Percentiles rank a stretch among this genome's conserved stretches.
phyloP scores from a whole-genome alignment of 2,329 filamentous ascomycete species.

The Lachnellula willkommii region DNA sequence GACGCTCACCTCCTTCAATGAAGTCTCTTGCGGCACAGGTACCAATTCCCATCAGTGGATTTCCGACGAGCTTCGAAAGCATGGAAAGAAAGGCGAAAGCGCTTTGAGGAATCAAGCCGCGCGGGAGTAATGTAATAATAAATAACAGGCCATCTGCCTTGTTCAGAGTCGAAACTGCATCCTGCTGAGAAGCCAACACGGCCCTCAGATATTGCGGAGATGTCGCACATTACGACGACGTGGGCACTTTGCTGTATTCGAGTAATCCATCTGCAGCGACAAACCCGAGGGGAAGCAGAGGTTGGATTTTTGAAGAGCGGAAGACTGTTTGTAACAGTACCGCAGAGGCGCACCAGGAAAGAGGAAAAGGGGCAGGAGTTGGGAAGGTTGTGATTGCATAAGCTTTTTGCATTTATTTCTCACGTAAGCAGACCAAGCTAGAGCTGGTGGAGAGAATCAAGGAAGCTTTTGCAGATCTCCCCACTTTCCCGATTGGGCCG shows the following conservation, averaged over 20 bases:
- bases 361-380: too few relatives aligned
- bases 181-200: too few relatives aligned
- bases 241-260: too few relatives aligned
- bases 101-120: background rate
- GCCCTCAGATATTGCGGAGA: too few relatives aligned
- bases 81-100: background rate
- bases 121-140: background rate
- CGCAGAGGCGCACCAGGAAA: too few relatives aligned
- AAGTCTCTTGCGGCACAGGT: background rate
- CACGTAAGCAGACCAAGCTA: background rate
- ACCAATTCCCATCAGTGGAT: background rate
- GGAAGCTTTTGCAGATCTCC: background rate
- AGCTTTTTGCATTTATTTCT: background rate
- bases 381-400: background rate
- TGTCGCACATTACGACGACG: too few relatives aligned
- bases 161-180: too few relatives aligned
- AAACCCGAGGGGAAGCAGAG: too few relatives aligned
- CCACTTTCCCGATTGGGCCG: background rate
- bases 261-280: too few relatives aligned
- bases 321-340: too few relatives aligned
- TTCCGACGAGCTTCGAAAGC: background rate
- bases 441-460: background rate
- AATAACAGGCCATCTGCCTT: background rate
- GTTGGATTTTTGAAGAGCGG: too few relatives aligned
- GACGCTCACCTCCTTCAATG: background rate